Evolutionary conservation across 768 basidiomycete genomes (phyloP).

Genomic region (Asterophora parasitica): DNA sequence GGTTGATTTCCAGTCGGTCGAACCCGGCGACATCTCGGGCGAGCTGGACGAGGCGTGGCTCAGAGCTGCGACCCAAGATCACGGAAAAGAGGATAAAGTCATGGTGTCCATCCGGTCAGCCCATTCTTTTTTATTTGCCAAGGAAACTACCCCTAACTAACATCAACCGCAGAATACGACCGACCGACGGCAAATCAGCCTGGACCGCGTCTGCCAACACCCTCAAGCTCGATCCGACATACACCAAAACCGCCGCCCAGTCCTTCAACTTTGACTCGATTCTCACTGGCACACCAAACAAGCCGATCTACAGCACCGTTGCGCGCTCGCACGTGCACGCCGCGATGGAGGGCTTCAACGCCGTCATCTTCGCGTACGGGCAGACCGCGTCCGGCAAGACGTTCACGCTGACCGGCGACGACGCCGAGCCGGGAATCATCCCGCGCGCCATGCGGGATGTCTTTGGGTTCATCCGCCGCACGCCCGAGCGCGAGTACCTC

Average conservation of each 20-base stretch:
- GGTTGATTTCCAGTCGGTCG: constrained; percentile 71
- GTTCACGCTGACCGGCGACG: constrained; percentile 62
- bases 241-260: constrained; percentile 39
- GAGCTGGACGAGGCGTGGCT: constrained; percentile 62
- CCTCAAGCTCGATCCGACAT: constrained; percentile 58
- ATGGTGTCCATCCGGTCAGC: constrained; percentile 76
- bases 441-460: constrained; percentile 91
- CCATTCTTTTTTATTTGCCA: constrained; percentile 5
- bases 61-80: constrained; percentile 35
- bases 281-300: constrained; percentile 75
- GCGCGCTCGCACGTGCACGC: constrained; percentile 79
- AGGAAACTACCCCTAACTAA: constrained; percentile 4
- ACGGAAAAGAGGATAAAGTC: constrained; percentile 79
- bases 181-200: constrained; percentile 45
- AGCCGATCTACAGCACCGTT: constrained; percentile 70
- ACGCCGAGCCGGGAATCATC: constrained; percentile 90
- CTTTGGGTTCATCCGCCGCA: constrained; percentile 75
- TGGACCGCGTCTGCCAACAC: constrained; percentile 50
- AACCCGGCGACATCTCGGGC: constrained; percentile 60
- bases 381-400: constrained; percentile 77
- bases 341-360: constrained; percentile 96
- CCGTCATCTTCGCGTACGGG: constrained; percentile 91
- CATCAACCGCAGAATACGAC: constrained; percentile 49
- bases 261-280: constrained; percentile 70
- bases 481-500: constrained; percentile 83